Percentiles rank a stretch among this genome's conserved stretches.
These are phyloP conservation scores for Hirschfeldia incana DNA, from an alignment of 345 rosid species.

Conservation along the genomic window DNA sequence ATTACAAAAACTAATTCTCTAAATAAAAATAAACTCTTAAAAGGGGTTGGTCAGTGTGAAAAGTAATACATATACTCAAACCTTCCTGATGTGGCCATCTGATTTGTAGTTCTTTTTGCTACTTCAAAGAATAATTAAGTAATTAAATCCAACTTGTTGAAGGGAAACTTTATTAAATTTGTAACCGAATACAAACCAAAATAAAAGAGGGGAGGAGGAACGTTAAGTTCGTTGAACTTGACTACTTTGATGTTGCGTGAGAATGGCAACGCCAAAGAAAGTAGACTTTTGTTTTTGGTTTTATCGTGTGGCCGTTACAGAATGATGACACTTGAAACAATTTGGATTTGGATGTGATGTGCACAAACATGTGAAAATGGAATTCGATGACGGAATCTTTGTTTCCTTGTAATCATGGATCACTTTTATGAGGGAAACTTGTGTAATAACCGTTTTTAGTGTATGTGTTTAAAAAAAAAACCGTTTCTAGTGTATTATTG, in stretches of 20 bases:
- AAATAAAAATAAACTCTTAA: background rate
- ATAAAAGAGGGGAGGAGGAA: background rate
- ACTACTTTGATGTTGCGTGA: conserved; percentile 24
- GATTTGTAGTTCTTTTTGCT: background rate
- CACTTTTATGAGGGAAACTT: background rate
- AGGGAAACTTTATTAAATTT: background rate
- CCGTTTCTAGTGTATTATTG: too few relatives aligned
- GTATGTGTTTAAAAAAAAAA: too few relatives aligned
- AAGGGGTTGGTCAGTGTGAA: conserved; percentile 25
- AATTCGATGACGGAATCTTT: background rate
- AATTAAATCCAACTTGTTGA: background rate
- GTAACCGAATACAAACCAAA: conserved; percentile 4
- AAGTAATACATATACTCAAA: conserved; percentile 5
- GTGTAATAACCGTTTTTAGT: background rate
- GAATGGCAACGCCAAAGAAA: conserved; percentile 9
- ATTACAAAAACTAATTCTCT: background rate
- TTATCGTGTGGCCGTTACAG: conserved; percentile 19
- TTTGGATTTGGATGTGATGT: conserved; percentile 9
- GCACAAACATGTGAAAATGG: conserved; percentile 8
- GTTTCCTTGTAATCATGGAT: background rate
- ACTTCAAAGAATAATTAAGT: background rate
- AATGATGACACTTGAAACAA: conserved; percentile 1
- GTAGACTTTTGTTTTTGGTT: background rate
- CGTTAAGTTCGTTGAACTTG: conserved; percentile 30
- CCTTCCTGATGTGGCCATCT: conserved; percentile 2